Percentiles rank a stretch among this genome's conserved stretches.
Evolutionary conservation across 1,139 yeast species (phyloP).

Genomic region (Debaryomycetaceae sp.): DNA sequence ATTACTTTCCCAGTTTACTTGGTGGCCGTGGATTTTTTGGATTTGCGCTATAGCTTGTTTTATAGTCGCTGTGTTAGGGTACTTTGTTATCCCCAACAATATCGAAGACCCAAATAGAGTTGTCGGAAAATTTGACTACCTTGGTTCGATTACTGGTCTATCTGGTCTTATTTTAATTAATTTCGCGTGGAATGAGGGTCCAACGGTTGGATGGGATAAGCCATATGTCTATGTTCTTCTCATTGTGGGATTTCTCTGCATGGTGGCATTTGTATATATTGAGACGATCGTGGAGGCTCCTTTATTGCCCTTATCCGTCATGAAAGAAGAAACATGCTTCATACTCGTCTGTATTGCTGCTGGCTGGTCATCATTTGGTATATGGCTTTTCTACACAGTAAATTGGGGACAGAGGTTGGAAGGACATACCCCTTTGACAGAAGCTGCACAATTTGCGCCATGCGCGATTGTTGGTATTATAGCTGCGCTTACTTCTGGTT

Average conservation of each 20-base stretch:
- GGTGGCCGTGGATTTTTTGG: conserved; percentile 63
- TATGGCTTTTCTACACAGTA: conserved; percentile 50
- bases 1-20: conserved; percentile 35
- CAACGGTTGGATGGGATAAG: conserved; percentile 53
- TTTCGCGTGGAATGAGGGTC: conserved; percentile 62
- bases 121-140: conserved; percentile 38
- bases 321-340: conserved; percentile 41
- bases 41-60: conserved; percentile 37
- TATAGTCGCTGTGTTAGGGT: conserved; percentile 25
- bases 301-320: conserved; percentile 41
- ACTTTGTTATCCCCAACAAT: conserved; percentile 41
- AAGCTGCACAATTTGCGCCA: conserved; percentile 41
- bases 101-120: conserved; percentile 20
- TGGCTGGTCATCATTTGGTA: conserved; percentile 63
- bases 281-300: conserved; percentile 41
- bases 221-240: conserved; percentile 50
- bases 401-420: conserved; percentile 34
- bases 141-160: conserved; percentile 47
- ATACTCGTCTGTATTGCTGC: conserved; percentile 49
- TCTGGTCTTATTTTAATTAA: conserved; percentile 48
- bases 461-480: conserved; percentile 36
- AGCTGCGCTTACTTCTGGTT: conserved; percentile 46
- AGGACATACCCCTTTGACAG: conserved; percentile 26
- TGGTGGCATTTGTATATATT: conserved; percentile 33
- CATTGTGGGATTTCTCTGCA: conserved; percentile 41